phyloP scores from a whole-genome alignment of 2,329 filamentous ascomycete genomes.

The Stemphylium vesicarium region DNA sequence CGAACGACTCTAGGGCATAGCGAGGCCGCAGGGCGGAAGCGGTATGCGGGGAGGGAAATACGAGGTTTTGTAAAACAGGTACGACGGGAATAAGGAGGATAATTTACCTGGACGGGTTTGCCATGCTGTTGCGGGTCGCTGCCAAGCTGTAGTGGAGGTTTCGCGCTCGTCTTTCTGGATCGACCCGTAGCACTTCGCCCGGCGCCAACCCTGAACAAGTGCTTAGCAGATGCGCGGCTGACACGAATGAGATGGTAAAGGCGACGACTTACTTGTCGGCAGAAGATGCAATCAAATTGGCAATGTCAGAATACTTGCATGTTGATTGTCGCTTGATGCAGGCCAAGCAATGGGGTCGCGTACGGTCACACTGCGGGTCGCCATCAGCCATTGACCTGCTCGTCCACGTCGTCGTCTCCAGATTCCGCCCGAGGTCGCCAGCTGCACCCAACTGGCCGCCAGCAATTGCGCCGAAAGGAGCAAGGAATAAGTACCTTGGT shows the following conservation, averaged over 20 bases:
- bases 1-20: no score
- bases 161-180: slow-evolving; percentile 38
- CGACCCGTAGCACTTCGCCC: slow-evolving; percentile 30
- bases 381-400: slow-evolving; percentile 14
- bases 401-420: no score
- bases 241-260: background rate
- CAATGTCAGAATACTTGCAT: slow-evolving; percentile 77
- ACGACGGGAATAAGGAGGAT: slow-evolving; percentile 22
- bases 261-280: slow-evolving; percentile 62
- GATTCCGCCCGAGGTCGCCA: background rate
- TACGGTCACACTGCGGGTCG: slow-evolving; percentile 70
- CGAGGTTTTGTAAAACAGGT: slow-evolving; percentile 17
- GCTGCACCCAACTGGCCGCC: background rate
- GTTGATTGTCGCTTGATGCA: slow-evolving; percentile 78
- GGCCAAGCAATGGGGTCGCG: slow-evolving; percentile 62
- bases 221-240: slow-evolving; percentile 26
- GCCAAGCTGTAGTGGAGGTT: slow-evolving; percentile 33
- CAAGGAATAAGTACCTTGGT: slow-evolving; percentile 66
- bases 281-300: slow-evolving; percentile 67
- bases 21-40: no score
- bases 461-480: background rate
- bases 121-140: slow-evolving; percentile 28
- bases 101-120: slow-evolving; percentile 38
- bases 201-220: slow-evolving; percentile 31
- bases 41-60: slow-evolving; percentile 13